These are phyloP conservation scores for Juglanconis sp. DNA, from an alignment of 2,329 filamentous ascomycete species.

Conservation along the genomic window DNA sequence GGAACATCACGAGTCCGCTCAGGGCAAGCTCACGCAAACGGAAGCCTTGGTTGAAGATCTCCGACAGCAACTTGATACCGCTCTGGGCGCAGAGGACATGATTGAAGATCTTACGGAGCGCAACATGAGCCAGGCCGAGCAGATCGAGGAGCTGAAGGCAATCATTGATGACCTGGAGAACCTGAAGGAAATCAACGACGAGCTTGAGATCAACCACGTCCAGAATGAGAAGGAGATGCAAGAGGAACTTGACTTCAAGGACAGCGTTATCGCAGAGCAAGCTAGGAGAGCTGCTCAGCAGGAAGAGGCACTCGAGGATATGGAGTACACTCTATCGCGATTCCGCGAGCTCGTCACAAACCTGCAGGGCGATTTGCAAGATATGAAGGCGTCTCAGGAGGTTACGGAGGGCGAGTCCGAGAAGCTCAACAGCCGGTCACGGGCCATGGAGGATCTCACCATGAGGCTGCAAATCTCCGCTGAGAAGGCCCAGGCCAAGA, in stretches of 20 bases:
- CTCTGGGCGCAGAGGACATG: constrained; percentile 85
- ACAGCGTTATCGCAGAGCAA: constrained; percentile 80
- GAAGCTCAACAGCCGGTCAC: constrained; percentile 81
- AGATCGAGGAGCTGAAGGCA: constrained; percentile 77
- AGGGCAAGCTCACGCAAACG: constrained; percentile 69
- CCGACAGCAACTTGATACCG: constrained; percentile 85
- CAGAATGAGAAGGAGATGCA: constrained; percentile 94
- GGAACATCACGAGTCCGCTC: constrained; percentile 65
- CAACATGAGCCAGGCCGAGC: constrained; percentile 78
- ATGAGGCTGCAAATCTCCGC: constrained; percentile 89
- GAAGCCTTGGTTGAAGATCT: constrained; percentile 81
- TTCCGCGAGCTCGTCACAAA: constrained; percentile 87
- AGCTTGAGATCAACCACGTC: constrained; percentile 88
- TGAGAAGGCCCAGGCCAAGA: constrained; percentile 88
- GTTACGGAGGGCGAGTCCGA: constrained; percentile 91
- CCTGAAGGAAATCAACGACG: constrained; percentile 88
- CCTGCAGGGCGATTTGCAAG: constrained; percentile 81
- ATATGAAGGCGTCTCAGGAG: constrained; percentile 87
- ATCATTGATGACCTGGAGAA: constrained; percentile 85
- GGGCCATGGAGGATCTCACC: constrained; percentile 95
- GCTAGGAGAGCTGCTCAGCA: constrained; percentile 69
- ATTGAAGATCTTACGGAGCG: constrained; percentile 88
- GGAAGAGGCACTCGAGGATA: constrained; percentile 76
- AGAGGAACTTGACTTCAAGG: constrained; percentile 86
- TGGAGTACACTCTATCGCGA: constrained; percentile 83